Evolutionary conservation across 2,329 filamentous ascomycete species (phyloP), one percentile per base, ranked within the genome.

Genomic region (Pestalotiopsis fici): DNA sequence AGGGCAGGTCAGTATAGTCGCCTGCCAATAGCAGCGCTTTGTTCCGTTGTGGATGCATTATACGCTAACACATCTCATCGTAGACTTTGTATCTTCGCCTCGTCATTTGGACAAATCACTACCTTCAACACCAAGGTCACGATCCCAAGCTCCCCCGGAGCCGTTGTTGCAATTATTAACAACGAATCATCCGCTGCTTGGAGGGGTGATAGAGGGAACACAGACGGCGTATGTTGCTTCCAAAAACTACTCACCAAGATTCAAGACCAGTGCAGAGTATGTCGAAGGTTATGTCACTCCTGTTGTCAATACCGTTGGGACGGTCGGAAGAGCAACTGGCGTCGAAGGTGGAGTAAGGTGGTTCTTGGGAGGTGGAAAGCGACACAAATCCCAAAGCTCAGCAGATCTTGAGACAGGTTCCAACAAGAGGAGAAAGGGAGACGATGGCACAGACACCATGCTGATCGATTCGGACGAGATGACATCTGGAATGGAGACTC

Each of bases 241-340:
- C 12, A 98, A 98, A 80, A 93, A 95, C 72, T 97, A 95, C 74
- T 97, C 94, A 1, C 94, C 95, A 0, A 88, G 92, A 2, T 93
- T 98, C 76, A 94, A 93, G 78, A 92, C 93, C n/a, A 89, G 94
- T 69, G 95, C 93, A 61, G 94, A 97, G 77, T 94, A 97, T 74
- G 90, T 98, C 23, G 95, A 98, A 79, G 91, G 93, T 59, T 95
- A 93, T 72, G 89, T 97, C 64, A 93, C 92, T 1, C 94, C 94
- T 1, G 89, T 98, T 64, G 93, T 93, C 64, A 96, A 93, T 75
- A 96, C 93, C 0, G 93, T 97, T 35, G 93, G 93, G 15, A 92
- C 90, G 0, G 93, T 97, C 5, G 92, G 94, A 35, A 89, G 93
- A 35, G 90, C 91, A 37, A 97, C 95, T 0, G 95, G 95, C 68